A percentile compares a stretch with the other conserved stretches of the same genome.
These are phyloP conservation scores for Candida gigantensis DNA, from an alignment of 1,139 yeast genomes.

Conservation along the genomic window DNA sequence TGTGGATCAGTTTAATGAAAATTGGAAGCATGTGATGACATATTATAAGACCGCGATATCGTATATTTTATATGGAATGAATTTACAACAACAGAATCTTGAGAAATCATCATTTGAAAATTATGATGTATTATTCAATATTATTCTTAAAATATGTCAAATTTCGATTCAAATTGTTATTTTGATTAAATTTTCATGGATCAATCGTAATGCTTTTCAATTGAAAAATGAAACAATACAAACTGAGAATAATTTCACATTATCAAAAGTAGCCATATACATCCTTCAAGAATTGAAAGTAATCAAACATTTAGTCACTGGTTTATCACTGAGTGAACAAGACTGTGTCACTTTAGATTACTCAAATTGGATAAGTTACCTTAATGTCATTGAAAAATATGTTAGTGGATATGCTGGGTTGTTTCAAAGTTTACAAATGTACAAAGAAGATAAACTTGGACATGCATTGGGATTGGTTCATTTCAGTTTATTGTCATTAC, in stretches of 20 bases:
- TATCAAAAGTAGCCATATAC: constrained; percentile 45
- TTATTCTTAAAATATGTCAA: constrained; percentile 28
- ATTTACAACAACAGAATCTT: neutral
- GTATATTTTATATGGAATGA: constrained; percentile 25
- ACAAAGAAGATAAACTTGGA: constrained; percentile 43
- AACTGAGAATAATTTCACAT: constrained; percentile 39
- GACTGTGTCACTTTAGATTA: constrained; percentile 18
- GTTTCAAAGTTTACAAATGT: constrained; percentile 43
- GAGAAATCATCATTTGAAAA: constrained; percentile 3
- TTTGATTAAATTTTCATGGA: constrained; percentile 42
- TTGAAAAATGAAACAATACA: constrained; percentile 27
- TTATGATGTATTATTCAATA: constrained; percentile 9
- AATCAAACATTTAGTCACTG: constrained; percentile 19
- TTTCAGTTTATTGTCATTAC: constrained; percentile 39
- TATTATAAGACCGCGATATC: constrained; percentile 37
- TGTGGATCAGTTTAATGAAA: constrained; percentile 19
- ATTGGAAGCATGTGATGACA: constrained; percentile 40
- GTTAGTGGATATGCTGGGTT: constrained; percentile 44
- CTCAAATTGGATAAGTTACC: constrained; percentile 36
- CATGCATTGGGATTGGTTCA: constrained; percentile 46
- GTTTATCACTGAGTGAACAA: constrained; percentile 10
- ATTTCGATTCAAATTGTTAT: constrained; percentile 44
- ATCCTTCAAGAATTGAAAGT: constrained; percentile 34
- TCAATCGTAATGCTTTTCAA: constrained; percentile 33
- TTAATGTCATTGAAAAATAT: constrained; percentile 35